These are phyloP conservation scores for Phytopythium litorale DNA, from an alignment of 352 stramenopile genomes.

Conservation along the genomic window DNA sequence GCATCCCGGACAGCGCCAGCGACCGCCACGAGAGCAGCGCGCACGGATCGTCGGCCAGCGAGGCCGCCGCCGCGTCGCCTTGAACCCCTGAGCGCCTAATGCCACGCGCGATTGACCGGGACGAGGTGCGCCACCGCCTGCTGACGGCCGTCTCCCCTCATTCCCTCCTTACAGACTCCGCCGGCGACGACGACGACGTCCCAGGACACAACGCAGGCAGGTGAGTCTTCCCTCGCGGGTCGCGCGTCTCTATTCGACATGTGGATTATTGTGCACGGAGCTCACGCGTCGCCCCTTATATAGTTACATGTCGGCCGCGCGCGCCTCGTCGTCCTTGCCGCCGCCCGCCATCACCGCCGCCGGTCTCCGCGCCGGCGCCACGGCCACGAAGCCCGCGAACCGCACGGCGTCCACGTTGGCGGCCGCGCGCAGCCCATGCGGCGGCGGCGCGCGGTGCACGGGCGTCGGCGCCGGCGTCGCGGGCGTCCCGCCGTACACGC, in stretches of 20 bases:
- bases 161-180: background rate
- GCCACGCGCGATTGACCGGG: background rate
- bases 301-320: slow-evolving; percentile 23
- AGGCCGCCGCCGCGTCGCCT: background rate
- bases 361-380: background rate
- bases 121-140: background rate
- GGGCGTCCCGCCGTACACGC: slow-evolving; percentile 5
- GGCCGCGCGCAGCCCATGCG: background rate
- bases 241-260: background rate
- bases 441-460: slow-evolving; percentile 1
- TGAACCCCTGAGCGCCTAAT: background rate
- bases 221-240: background rate
- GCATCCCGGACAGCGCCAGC: background rate
- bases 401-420: background rate
- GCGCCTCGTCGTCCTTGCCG: slow-evolving; percentile 51
- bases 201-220: background rate
- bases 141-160: background rate
- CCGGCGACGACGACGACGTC: too few species aligned
- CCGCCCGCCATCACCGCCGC: slow-evolving; percentile 10
- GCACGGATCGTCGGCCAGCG: background rate
- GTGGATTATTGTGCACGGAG: slow-evolving; percentile 1
- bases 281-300: background rate
- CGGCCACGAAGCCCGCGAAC: slow-evolving; percentile 3
- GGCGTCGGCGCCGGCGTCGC: slow-evolving; percentile 18
- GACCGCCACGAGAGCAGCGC: background rate